These are phyloP conservation scores for Dictyostelium purpureum DNA, from an alignment of 78 protist species.

Conservation along the genomic window DNA sequence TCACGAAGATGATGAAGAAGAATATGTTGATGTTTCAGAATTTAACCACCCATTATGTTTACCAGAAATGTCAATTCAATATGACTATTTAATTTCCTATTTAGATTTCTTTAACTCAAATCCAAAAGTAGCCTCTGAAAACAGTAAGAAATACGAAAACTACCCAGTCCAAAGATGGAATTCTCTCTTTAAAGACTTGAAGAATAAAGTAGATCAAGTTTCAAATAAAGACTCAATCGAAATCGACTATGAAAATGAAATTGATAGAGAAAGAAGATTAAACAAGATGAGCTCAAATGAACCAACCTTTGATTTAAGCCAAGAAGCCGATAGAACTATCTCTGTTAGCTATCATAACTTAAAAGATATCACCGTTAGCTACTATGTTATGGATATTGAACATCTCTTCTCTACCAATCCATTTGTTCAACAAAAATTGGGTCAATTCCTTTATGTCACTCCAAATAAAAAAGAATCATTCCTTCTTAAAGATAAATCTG, in stretches of 20 bases:
- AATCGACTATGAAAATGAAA: slow-evolving; percentile 11
- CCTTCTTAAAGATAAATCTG: background rate
- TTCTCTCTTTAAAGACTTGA: slow-evolving; percentile 38
- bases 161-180: slow-evolving; percentile 75
- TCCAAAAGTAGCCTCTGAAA: slow-evolving; percentile 47
- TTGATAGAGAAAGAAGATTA: slow-evolving; percentile 55
- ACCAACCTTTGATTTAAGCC: slow-evolving; percentile 56
- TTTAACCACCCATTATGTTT: slow-evolving; percentile 41
- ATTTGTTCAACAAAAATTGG: slow-evolving; percentile 76
- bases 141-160: slow-evolving; percentile 56
- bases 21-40: slow-evolving; percentile 17
- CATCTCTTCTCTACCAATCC: slow-evolving; percentile 67
- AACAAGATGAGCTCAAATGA: slow-evolving; percentile 39
- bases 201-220: slow-evolving; percentile 49
- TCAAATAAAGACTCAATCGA: slow-evolving; percentile 13
- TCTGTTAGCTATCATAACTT: slow-evolving; percentile 47
- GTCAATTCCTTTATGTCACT: slow-evolving; percentile 67
- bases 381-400: slow-evolving; percentile 77
- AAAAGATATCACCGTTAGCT: slow-evolving; percentile 32
- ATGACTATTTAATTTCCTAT: slow-evolving; percentile 50
- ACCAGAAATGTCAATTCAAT: slow-evolving; percentile 67
- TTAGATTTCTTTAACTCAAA: slow-evolving; percentile 58
- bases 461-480: slow-evolving; percentile 68
- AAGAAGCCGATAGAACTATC: slow-evolving; percentile 35
- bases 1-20: background rate